Evolutionary conservation across 2,329 filamentous ascomycete genomes (phyloP), one percentile per base, ranked within the genome.

Genomic region (Rhinocladiella similis): DNA sequence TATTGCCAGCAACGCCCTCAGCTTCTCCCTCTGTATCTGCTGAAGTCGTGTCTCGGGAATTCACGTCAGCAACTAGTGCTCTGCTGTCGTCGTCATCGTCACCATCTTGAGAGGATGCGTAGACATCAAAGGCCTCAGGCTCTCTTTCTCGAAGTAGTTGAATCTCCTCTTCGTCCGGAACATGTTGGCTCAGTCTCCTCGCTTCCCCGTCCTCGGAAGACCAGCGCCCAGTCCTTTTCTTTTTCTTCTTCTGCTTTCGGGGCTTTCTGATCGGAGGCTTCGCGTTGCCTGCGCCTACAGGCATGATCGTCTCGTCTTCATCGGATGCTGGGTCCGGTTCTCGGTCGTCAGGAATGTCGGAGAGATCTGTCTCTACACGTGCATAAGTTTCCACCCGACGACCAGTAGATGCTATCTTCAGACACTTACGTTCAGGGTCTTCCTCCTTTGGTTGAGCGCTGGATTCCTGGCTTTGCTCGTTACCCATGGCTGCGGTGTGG

Each of bases 51-150:
- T 35, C 52, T 12, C 2, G 18, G 3, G 35, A 18, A 41, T 14
- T 14, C 16, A 9, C 10, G 10, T 12, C 29, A 33, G 5, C 10
- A 10, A 13, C 14, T 6, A n/a, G 12, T 25, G 5, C 33, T 16
- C 25, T 19, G 2, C 35, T 16, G 7, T 5, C 47, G 14, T 29
- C 46, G 18, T 57, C 53, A n/a, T 12, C 56, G 36, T 57, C 55
- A 39, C 59, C 57, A 3, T 43, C 39, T 18, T 63, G 58, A 5
- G 58, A 57, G 9, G 45, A 52, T 14, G 57, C 61, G 54, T 65
- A 63, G 7, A 60, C 61, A 38, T 58, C 52, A 48, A 64, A 63
- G 13, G 61, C 57, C 51, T 65, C 63, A 3, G 63, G 61, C 29
- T 65, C 63, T 47, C 53, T 50, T 33, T 63, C 57, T 41, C 46